Base-by-base conservation (phyloP, 345 rosid genomes). In the Garcia nutans region DNA sequence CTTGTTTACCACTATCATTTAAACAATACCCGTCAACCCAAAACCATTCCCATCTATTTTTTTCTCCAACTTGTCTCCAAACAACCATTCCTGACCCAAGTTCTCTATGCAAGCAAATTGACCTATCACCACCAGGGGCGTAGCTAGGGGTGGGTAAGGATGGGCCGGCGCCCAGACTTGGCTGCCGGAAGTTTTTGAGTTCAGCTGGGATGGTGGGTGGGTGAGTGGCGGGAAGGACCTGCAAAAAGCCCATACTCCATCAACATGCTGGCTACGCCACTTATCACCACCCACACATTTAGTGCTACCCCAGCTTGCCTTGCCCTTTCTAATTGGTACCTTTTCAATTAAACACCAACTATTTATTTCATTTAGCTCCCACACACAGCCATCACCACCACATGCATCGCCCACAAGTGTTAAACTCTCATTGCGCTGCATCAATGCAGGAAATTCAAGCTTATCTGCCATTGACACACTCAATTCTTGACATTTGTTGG, bases 61-160 rank as follows among this genome's bases (percentile, higher is more conserved):
- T 70, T 11, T 76, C 84, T 37, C 59, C 81, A 33, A 2, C 76
- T 58, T 84, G 82, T 63, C 84, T 82, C 90, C 90, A 85, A 2
- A 85, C 69, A 17, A 78, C 23, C 89, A 88, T 88, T 62, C 90
- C 92, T 50, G 82, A 87, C 65, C 87, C 84, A 45, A 88, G 42
- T 8, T 84, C 88, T 66, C 81, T 84, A 10, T 88, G 84, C 85
- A 86, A 73, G 12, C 85, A 88, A n/a, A 88, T 33, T 5, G 33
- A 80, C 37, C 82, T 81, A 3, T 84, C 81, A 58, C 68, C 56
- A 3, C 88, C 86, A n/a, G n/a, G n/a, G n/a, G n/a, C n/a, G n/a
- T n/a, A n/a, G n/a, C n/a, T n/a, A n/a, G n/a, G n/a, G n/a, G n/a
- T n/a, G n/a, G n/a, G n/a, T n/a, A n/a, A n/a, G n/a, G n/a, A n/a